These are phyloP conservation scores for Musa balbisiana DNA, from an alignment of 202 grass and related monocot genomes.

Conservation along the genomic window DNA sequence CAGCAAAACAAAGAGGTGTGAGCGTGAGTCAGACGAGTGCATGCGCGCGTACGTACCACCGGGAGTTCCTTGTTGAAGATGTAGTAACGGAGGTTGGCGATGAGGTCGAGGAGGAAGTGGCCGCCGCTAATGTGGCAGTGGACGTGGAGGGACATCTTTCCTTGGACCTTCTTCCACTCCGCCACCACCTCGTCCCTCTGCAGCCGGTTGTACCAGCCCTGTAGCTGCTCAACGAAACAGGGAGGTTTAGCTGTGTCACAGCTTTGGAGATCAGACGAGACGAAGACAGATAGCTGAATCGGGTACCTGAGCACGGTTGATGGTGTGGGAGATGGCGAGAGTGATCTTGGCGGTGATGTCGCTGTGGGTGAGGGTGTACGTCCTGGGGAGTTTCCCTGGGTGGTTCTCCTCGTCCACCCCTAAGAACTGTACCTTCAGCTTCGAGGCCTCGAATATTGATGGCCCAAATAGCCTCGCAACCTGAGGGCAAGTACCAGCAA, in stretches of 20 bases:
- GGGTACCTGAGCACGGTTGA: slow-evolving; percentile 55
- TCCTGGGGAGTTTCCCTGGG: slow-evolving; percentile 46
- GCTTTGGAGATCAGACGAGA: background rate
- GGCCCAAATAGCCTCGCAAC: slow-evolving; percentile 75
- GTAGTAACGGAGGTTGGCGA: slow-evolving; percentile 81
- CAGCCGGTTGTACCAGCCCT: slow-evolving; percentile 89
- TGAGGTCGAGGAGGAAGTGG: slow-evolving; percentile 74
- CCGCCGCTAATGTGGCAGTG: slow-evolving; percentile 99
- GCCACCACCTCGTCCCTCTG: slow-evolving; percentile 99
- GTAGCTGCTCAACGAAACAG: slow-evolving; percentile 43
- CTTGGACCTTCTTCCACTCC: slow-evolving; percentile 76
- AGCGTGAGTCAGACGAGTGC: no score
- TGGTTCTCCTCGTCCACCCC: slow-evolving; percentile 63
- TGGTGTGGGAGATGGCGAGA: slow-evolving; percentile 77
- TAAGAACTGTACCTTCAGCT: slow-evolving; percentile 88
- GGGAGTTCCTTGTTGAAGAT: slow-evolving; percentile 96
- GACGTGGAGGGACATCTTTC: slow-evolving; percentile 83
- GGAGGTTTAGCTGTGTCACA: background rate
- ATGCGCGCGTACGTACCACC: slow-evolving; percentile 39
- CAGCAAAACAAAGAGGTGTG: no score
- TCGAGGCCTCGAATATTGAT: slow-evolving; percentile 84
- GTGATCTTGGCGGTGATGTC: slow-evolving; percentile 79
- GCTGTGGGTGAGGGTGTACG: slow-evolving; percentile 97
- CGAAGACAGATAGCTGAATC: background rate
- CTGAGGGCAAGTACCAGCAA: slow-evolving; percentile 19